Evolutionary conservation across 345 rosid genomes (phyloP).

Genomic region (Arabis hirsuta): DNA sequence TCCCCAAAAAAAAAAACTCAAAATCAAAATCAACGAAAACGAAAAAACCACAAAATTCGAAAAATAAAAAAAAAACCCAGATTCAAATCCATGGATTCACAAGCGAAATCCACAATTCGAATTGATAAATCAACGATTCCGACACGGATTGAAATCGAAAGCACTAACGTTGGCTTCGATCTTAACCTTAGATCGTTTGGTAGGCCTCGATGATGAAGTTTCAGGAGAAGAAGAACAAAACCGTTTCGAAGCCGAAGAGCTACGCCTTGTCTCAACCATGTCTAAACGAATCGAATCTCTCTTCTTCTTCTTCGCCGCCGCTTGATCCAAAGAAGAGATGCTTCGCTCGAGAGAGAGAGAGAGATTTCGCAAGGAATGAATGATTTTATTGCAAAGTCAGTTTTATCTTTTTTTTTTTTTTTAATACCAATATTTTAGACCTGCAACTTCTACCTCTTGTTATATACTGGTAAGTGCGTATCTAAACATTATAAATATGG

Average conservation of each 20-base stretch:
- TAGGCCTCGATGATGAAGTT: constrained; percentile 51
- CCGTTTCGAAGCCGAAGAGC: constrained; percentile 79
- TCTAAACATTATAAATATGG: not conserved
- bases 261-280: constrained; percentile 96
- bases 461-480: not conserved
- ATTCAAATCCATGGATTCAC: constrained; percentile 18
- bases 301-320: constrained; percentile 27
- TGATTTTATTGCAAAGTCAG: constrained; percentile 27
- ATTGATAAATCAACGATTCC: too few species aligned
- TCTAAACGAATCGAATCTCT: constrained; percentile 4
- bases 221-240: constrained; percentile 45
- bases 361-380: constrained; percentile 1
- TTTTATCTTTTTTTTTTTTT: not conserved
- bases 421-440: not conserved
- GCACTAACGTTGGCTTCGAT: not conserved
- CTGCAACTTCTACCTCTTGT: constrained; percentile 20
- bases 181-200: constrained; percentile 83
- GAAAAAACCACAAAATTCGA: not conserved
- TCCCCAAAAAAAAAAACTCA: not conserved
- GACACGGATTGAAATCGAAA: not conserved
- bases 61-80: constrained; percentile 9
- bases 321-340: constrained; percentile 53
- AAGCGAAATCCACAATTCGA: constrained; percentile 4
- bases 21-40: constrained; percentile 13
- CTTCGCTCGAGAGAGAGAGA: constrained; percentile 8